Conservation (phyloP, 768 basidiomycete species). For the Phanerochaete sordida region DNA sequence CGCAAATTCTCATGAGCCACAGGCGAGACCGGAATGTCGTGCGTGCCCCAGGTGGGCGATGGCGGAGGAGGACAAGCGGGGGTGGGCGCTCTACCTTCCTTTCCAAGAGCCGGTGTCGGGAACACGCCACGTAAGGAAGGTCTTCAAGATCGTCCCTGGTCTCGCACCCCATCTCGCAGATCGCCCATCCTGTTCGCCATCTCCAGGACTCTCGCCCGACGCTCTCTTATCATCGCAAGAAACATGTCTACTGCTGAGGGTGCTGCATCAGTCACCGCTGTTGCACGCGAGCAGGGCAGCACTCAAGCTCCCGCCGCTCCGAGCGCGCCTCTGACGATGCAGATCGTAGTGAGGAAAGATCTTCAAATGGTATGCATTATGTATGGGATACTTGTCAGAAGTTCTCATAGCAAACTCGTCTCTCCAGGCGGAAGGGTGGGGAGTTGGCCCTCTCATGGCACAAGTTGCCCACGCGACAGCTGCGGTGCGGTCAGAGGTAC, state of each 20-base stretch:
- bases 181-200: background rate
- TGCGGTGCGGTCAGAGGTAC: constrained; percentile 32
- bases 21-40: no score
- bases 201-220: background rate
- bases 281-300: background rate
- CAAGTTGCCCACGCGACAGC: constrained; percentile 42
- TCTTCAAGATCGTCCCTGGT: background rate
- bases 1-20: no score
- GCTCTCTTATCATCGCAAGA: background rate
- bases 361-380: constrained; percentile 38
- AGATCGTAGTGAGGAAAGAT: constrained; percentile 40
- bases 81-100: background rate
- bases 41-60: no score
- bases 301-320: background rate
- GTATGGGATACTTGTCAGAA: no score
- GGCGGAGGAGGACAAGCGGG: background rate
- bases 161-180: background rate
- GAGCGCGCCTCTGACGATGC: constrained; percentile 34
- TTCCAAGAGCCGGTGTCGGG: background rate
- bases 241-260: background rate
- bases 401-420: no score
- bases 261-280: background rate
- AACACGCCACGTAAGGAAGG: background rate
- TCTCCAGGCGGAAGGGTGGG: constrained; percentile 37
- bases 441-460: constrained; percentile 41